Base-by-base conservation (phyloP, 352 stramenopile species). In the Blastocystis sp. region DNA sequence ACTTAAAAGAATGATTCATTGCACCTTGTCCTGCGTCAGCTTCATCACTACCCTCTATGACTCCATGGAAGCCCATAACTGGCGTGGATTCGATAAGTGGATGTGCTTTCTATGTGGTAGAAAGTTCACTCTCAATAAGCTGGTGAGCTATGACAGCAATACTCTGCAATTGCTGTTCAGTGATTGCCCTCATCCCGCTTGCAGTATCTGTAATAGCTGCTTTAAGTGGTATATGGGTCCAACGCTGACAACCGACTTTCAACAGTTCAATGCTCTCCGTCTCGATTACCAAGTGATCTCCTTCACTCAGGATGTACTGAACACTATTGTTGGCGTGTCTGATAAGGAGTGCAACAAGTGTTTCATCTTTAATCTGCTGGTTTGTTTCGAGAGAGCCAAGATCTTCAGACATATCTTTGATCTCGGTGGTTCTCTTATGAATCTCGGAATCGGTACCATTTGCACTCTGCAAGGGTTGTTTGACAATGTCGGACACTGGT, bases 381-480 rank as follows among this genome's bases (percentile, higher is more conserved):
- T 69, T 42, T 69, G 62, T 1, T 69, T 69, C 62, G 34, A 38
- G 10, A 17, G 62, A 21, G 62, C 62, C 9, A 69, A 69, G 62
- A 21, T 69, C 62, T 69, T 69, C 34, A 69, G 34, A 24, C 62
- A 69, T 21, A 69, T 69, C 34, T 21, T 69, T 21, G 62, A 69
- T 42, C 7, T 69, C 7, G 34, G n/a, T 14, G 62, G 62, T 19
- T 17, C 62, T n/a, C 62, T 69, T 24, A 69, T 69, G 62, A 69
- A 69, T 69, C 62, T 69, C 34, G 62, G 62, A 69, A 69, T 69
- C 34, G 62, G 62, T n/a, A 69, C 62, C 34, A 24, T 69, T 69
- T 69, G 62, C 1, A 69, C 62, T 69, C 7, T 69, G 10, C 62
- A 69, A 24, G 62, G 62, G 34, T 69, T 69, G 34, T 7, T 69